Percentiles rank a stretch among this genome's conserved stretches.
phyloP scores from a whole-genome alignment of 495 filamentous ascomycete genomes.

The Tuber borchii region DNA sequence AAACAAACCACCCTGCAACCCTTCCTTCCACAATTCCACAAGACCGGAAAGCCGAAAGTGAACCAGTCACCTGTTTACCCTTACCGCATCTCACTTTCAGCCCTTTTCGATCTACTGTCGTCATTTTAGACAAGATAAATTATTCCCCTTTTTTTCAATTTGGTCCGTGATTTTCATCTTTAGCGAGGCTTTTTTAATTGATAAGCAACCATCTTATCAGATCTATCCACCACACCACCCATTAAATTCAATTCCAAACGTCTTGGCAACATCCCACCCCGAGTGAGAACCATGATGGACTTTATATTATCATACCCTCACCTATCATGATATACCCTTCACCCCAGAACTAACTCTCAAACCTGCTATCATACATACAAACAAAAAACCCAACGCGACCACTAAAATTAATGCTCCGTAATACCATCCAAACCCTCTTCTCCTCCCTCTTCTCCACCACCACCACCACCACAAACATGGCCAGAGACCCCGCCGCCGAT shows the following conservation, averaged over 20 bases:
- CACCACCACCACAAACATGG: slow-evolving; percentile 11
- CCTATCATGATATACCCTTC: no score
- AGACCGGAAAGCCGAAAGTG: neutral
- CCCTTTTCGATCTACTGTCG: neutral
- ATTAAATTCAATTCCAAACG: slow-evolving; percentile 6
- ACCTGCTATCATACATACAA: no score
- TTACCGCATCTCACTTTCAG: neutral
- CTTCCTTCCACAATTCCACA: no score
- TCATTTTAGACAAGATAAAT: neutral
- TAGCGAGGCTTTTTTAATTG: no score
- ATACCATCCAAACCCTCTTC: neutral
- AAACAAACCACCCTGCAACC: neutral
- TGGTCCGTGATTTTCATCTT: neutral
- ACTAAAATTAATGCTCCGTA: neutral
- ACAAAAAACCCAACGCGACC: no score
- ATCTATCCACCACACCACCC: slow-evolving; percentile 9
- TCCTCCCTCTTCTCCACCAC: no score
- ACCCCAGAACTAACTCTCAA: no score
- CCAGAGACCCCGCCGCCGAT: no score
- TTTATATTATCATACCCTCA: no score
- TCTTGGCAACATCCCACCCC: slow-evolving; percentile 12
- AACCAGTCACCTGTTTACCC: neutral
- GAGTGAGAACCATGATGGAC: slow-evolving; percentile 29
- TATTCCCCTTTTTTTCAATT: neutral
- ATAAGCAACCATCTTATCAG: slow-evolving; percentile 37